Evolutionary conservation across 2,329 filamentous ascomycete species (phyloP).

Genomic region (Xylariaceae sp.): DNA sequence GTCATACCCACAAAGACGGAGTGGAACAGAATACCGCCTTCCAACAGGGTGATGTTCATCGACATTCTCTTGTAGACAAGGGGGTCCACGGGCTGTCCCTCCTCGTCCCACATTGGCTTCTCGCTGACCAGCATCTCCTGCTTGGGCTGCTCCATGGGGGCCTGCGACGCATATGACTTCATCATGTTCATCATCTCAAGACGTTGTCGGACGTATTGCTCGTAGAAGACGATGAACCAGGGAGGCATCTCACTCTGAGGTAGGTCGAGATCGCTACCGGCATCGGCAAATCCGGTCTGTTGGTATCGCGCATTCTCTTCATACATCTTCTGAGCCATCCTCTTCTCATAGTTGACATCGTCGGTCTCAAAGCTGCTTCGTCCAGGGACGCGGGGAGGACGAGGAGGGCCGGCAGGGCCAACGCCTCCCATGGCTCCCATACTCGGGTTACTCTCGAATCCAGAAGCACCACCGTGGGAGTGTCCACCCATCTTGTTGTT

Average conservation of each 20-base stretch:
- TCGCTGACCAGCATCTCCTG: constrained; percentile 27
- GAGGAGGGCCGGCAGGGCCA: constrained; percentile 16
- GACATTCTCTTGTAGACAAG: constrained; percentile 56
- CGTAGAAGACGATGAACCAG: constrained; percentile 61
- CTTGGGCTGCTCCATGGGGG: constrained; percentile 7
- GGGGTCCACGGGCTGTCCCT: constrained; percentile 40
- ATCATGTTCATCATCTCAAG: constrained; percentile 55
- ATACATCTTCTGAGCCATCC: constrained; percentile 35
- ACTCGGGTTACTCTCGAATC: constrained; percentile 26
- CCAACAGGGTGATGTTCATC: constrained; percentile 69
- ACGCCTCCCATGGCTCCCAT: background rate
- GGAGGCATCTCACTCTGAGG: constrained; percentile 49
- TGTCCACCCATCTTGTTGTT: constrained; percentile 56
- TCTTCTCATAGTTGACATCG: constrained; percentile 36
- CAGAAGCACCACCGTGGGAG: constrained; percentile 53
- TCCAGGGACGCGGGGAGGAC: constrained; percentile 27
- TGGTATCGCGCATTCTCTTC: constrained; percentile 28
- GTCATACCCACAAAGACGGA: constrained; percentile 74
- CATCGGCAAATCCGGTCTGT: constrained; percentile 17
- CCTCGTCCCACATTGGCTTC: constrained; percentile 37
- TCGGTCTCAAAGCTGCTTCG: constrained; percentile 31
- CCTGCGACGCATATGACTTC: constrained; percentile 22
- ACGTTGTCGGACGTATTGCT: constrained; percentile 58
- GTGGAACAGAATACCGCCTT: constrained; percentile 76
- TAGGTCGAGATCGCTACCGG: constrained; percentile 23